Evolutionary conservation across 2,329 filamentous ascomycete species (phyloP), one percentile per base, ranked within the genome.

Genomic region (Hyphodiscus sp.): DNA sequence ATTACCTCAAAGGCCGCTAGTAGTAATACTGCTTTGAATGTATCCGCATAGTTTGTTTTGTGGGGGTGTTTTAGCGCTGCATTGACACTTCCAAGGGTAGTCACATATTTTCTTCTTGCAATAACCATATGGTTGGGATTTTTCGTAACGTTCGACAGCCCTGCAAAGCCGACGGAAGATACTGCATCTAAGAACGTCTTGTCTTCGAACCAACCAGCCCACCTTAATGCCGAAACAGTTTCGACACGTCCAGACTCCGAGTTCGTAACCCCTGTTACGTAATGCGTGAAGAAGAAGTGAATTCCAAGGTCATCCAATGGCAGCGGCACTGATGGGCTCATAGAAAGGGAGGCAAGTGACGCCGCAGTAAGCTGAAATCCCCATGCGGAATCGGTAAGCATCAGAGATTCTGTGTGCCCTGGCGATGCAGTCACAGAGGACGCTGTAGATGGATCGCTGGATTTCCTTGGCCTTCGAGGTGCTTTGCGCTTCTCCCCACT

Each of bases 111-210:
- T 58, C 75, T 74, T 11, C 73, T 73, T 4, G 78, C 77, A 51
- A 71, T 70, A 3, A 71, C 68, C 67, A 77, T 74, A 7, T 73
- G 68, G n/a, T 72, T 67, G 2, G 64, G 59, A 30, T 61, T 48
- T 13, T 63, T 60, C 6, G 53, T 60, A 1, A 61, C 69, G 60
- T 76, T 74, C 8, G 76, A 74, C 20, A 80, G 66, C 10, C 76
- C 76, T 47, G 76, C 73, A 19, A 79, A 69, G 11, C 77, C 78
- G 3, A 81, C 77, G 2, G 77, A 78, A 1, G 76, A 75, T 68
- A 80, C 74, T 56, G 76, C 76, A 47, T 62, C 53, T 29, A 74
- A 73, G 30, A 77, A 70, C 6, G 79, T 73, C 19, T 71, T 67
- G 56, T 77, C 75, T 10, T 67, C 58, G 16, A 68, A 65, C 2